phyloP scores from a whole-genome alignment of 148 eudicot species.

The Rhododendron henanense region DNA sequence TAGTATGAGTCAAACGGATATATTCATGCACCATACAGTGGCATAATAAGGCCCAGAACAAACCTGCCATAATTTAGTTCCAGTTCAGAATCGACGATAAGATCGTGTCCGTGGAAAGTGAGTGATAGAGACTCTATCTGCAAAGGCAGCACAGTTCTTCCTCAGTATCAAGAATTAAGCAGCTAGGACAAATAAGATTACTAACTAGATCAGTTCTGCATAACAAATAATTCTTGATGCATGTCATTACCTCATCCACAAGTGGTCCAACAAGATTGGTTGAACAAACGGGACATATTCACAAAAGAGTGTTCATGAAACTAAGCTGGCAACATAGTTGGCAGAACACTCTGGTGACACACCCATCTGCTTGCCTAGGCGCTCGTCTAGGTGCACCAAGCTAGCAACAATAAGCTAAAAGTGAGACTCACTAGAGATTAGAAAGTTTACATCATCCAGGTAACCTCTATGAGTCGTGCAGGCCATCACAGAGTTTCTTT shows the following conservation, averaged over 20 bases:
- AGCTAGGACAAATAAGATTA: background rate
- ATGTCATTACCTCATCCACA: conserved; percentile 15
- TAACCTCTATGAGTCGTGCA: background rate
- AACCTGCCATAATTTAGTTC: conserved; percentile 98
- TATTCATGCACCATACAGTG: background rate
- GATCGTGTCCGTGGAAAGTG: conserved; percentile 97
- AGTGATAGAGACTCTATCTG: conserved; percentile 98
- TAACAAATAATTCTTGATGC: background rate
- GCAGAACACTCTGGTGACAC: conserved; percentile 8
- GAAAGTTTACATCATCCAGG: conserved; percentile 5
- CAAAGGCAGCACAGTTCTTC: conserved; percentile 19
- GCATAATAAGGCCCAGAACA: background rate
- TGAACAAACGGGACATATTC: conserved; percentile 13
- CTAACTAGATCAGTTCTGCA: background rate
- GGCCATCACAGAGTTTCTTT: background rate
- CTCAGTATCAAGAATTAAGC: background rate
- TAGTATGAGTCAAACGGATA: background rate
- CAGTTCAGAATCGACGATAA: conserved; percentile 79
- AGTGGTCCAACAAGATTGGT: conserved; percentile 7
- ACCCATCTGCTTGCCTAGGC: conserved; percentile 16
- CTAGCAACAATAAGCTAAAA: conserved; percentile 31
- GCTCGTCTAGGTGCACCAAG: conserved; percentile 17
- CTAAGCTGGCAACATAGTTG: conserved; percentile 18
- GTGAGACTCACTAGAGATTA: conserved; percentile 17
- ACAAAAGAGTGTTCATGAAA: conserved; percentile 24